These are phyloP conservation scores for Meyerozyma carpophila DNA, from an alignment of 1,139 yeast species.

Conservation along the genomic window DNA sequence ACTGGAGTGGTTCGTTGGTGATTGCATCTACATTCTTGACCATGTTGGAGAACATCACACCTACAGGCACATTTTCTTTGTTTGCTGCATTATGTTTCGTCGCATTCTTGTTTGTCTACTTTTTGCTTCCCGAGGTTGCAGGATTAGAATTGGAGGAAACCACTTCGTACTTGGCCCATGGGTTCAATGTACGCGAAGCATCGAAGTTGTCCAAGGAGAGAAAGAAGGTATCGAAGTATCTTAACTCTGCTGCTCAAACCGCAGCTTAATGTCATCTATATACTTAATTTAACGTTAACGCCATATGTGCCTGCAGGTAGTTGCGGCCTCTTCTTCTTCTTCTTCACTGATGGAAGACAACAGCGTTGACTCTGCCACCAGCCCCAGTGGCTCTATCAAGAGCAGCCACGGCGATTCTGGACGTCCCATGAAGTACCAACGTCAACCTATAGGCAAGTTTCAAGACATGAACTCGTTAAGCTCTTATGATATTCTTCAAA, in stretches of 20 bases:
- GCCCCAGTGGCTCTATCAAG: not conserved
- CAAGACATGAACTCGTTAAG: conserved; percentile 28
- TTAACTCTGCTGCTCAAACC: not conserved
- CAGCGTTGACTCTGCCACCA: not conserved
- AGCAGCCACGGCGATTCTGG: not conserved
- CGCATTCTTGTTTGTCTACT: conserved; percentile 67
- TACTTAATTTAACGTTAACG: not conserved
- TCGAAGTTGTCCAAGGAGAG: conserved; percentile 54
- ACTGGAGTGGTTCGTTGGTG: conserved; percentile 93
- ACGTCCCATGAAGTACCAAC: not conserved
- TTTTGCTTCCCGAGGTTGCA: conserved; percentile 88
- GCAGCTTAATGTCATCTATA: not conserved
- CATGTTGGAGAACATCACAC: conserved; percentile 88
- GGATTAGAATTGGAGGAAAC: conserved; percentile 91
- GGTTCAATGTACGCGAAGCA: conserved; percentile 79
- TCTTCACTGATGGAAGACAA: not conserved
- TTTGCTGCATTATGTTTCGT: conserved; percentile 76
- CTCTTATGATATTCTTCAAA: conserved; percentile 30
- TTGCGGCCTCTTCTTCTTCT: not conserved
- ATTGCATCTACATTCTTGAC: conserved; percentile 90
- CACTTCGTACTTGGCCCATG: conserved; percentile 69
- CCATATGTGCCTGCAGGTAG: not conserved
- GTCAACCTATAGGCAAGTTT: conserved; percentile 3
- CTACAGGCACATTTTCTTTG: conserved; percentile 88
- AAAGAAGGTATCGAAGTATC: conserved; percentile 14